Evolutionary conservation across 352 stramenopile species (phyloP), one percentile per base, ranked within the genome.

Genomic region (Phytopythium kandeliae): DNA sequence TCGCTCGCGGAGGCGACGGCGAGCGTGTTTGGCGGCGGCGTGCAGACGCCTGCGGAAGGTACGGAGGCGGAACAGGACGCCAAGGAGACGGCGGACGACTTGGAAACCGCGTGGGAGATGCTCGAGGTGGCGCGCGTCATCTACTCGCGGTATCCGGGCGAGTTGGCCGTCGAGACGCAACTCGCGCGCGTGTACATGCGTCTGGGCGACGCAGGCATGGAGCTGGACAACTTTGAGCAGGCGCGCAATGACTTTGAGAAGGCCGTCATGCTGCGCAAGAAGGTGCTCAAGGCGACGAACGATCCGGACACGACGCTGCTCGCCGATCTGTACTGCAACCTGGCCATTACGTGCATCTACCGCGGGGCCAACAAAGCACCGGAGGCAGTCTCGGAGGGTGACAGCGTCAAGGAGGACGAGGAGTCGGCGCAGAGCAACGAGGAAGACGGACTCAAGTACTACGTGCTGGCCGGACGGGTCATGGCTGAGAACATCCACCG

Each of bases 261-360:
- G 65, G 79, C 77, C 28, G 49, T 95, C 26, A 49, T 79, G 55
- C 61, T 95, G 33, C 70, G 81, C 16, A 65, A 77, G 52, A 89
- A 89, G 60, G 69, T 92, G 51, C 62, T 90, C 37, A 74, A 75
- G 41, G 47, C 55, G n/a, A 79, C 67, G 2, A 68, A 86, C 25
- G 78, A 85, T 7, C 57, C 67, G 24, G 81, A 92, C 63, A 92
- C 82, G 66, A 95, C 81, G 51, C 71, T 81, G 19, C 47, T 95
- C 2, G 81, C 79, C 1, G 82, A 95, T 43, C 44, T 91, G 46
- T 92, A 92, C 64, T 92, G 81, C 63, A 86, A 78, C 45, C 53
- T 92, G 51, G 81, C 84, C 26, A 92, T 95, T 60, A 74, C 84
- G 49, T 92, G 81, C 55, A 89, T 92, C 50, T 92, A 95, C 61